These are phyloP conservation scores for Acanthamoeba castellanii DNA, from an alignment of 208 protist species.

Conservation along the genomic window DNA sequence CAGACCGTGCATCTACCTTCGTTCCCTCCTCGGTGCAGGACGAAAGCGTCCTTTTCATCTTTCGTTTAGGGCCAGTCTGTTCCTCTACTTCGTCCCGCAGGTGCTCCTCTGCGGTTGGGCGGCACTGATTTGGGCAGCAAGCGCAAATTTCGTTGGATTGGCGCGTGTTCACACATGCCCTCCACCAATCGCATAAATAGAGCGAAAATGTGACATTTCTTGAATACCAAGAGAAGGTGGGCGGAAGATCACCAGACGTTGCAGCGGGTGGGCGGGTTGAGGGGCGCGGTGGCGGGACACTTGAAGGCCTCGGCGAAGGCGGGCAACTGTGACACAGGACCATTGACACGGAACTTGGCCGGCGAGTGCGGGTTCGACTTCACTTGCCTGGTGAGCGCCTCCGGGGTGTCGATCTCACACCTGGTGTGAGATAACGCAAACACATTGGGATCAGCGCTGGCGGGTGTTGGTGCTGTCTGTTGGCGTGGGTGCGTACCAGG, in stretches of 20 bases:
- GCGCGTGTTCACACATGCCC: not conserved
- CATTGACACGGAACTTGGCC: constrained; percentile 32
- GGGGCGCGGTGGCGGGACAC: constrained; percentile 46
- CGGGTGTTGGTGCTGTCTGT: no score
- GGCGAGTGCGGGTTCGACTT: constrained; percentile 65
- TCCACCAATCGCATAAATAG: not conserved
- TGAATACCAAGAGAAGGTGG: no score
- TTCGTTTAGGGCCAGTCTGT: not conserved
- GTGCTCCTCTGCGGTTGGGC: not conserved
- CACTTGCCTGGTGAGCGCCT: constrained; percentile 5
- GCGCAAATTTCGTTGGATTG: not conserved
- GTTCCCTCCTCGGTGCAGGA: not conserved
- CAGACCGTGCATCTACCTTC: not conserved
- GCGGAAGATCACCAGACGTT: constrained; percentile 14
- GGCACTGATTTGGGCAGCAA: not conserved
- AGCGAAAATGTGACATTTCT: not conserved
- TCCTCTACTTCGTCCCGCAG: not conserved
- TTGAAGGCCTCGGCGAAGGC: constrained; percentile 61
- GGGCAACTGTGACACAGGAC: constrained; percentile 38
- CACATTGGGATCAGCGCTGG: not conserved
- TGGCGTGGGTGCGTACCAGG: not conserved
- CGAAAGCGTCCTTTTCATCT: not conserved
- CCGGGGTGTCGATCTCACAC: not conserved
- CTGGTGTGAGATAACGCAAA: no score
- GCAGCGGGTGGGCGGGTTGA: constrained; percentile 48